Base-by-base conservation (phyloP, 495 filamentous ascomycete species). In the Neurospora hispaniola region DNA sequence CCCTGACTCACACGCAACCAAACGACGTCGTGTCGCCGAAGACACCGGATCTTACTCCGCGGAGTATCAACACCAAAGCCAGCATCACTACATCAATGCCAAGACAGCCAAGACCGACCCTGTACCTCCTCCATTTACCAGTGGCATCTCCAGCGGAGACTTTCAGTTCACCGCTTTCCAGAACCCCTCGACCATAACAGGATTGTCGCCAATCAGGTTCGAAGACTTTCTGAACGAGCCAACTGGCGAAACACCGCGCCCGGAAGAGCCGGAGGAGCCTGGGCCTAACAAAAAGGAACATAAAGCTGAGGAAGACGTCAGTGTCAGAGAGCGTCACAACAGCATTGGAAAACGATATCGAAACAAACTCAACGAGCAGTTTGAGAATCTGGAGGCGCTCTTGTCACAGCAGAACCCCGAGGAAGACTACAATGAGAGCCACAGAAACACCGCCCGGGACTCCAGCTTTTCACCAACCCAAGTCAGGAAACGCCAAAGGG, bases 291-390 rank as follows among this genome's bases (percentile, higher is more conserved):
- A 6, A 62, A 31, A 31, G 1, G 23, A 31, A 38, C 35, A 38
- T 38, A 38, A 38, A 62, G 23, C 54, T 5, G 54, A 31, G 23
- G 54, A 62, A 62, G 54, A 62, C 14, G 54, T 62, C 54, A 62
- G 20, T 16, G 23, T 62, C 14, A 62, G 23, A 62, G 54, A 75
- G 10, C 72, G 72, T 68, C 77, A 79, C 71, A 80, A 83, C 71
- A 69, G 68, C 71, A 77, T 80, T 70, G 80, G 81, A 69, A 79
- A 78, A 69, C 74, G 79, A 35, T 81, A 81, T 70, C 78, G 80
- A 20, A 77, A 76, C 71, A 76, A 78, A 54, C 76, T 80, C 9
- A 79, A 75, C 71, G 72, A 73, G 23, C 72, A 80, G 42, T 81
- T 81, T 43, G 77, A 80, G 43, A 71, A 18, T 6, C 72, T 81